Conservation (phyloP, 805 yeast species). For the Metschnikowia henanensis region DNA sequence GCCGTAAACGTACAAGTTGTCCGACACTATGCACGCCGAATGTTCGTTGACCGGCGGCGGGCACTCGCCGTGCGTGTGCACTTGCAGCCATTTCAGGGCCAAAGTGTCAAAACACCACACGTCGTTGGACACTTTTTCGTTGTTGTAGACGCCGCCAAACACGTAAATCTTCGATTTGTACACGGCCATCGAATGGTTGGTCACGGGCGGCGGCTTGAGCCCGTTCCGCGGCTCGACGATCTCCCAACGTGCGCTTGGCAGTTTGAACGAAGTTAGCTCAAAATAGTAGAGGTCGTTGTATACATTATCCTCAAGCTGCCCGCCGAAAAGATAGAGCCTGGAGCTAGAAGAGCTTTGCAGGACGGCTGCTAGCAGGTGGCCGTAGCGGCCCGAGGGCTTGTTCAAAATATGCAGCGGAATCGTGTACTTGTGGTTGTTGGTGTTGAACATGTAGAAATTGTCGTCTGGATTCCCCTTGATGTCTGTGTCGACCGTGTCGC, state of each 20-base stretch:
- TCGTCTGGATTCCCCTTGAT: constrained; percentile 80
- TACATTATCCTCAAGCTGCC: constrained; percentile 82
- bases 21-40: constrained; percentile 76
- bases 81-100: constrained; percentile 65
- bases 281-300: constrained; percentile 85
- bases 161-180: constrained; percentile 77
- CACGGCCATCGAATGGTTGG: constrained; percentile 88
- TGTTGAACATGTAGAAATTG: constrained; percentile 81
- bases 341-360: constrained; percentile 46
- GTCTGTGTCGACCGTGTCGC: constrained; percentile 87
- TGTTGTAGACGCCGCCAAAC: constrained; percentile 84
- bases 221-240: constrained; percentile 53
- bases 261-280: constrained; percentile 83
- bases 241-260: constrained; percentile 85
- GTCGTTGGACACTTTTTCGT: constrained; percentile 68
- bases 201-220: constrained; percentile 72
- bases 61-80: constrained; percentile 64
- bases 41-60: constrained; percentile 94
- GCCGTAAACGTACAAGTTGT: constrained; percentile 81
- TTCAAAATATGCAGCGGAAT: constrained; percentile 44
- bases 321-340: constrained; percentile 84
- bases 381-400: constrained; percentile 91
- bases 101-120: constrained; percentile 79
- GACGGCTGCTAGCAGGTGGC: constrained; percentile 84
- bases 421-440: constrained; percentile 43